Conservation (phyloP, 176 grass and related monocot genomes). For the Stipa capillata region DNA sequence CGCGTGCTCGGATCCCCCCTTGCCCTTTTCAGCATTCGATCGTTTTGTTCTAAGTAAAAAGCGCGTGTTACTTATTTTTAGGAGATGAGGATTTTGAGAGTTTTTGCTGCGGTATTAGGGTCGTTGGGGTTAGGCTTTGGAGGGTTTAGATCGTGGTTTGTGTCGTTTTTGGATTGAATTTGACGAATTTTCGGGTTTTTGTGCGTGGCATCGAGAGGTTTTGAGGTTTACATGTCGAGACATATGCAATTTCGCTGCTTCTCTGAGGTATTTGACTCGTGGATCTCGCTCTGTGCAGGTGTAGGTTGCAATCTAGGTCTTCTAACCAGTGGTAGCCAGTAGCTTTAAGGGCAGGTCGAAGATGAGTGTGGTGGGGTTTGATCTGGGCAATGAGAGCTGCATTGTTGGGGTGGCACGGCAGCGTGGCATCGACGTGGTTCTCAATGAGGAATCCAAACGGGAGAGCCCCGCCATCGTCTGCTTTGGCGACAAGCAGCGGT, state of each 20-base stretch:
- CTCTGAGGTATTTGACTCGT: neutral
- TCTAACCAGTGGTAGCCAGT: neutral
- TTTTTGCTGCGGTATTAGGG: neutral
- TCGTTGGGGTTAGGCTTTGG: neutral
- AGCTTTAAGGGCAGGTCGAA: neutral
- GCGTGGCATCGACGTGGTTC: constrained; percentile 81
- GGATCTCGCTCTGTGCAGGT: constrained; percentile 23
- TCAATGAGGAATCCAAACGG: constrained; percentile 93
- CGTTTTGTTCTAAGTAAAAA: neutral
- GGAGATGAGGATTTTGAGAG: neutral
- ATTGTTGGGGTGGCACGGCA: constrained; percentile 82
- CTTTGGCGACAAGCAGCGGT: constrained; percentile 90
- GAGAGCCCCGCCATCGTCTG: constrained; percentile 84
- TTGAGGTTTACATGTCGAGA: neutral
- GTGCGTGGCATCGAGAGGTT: neutral
- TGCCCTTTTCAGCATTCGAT: neutral
- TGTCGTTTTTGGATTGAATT: neutral
- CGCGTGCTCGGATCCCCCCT: neutral
- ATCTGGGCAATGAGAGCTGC: constrained; percentile 81
- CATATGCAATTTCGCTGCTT: neutral
- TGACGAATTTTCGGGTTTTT: neutral
- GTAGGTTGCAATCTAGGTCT: neutral
- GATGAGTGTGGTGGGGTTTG: constrained; percentile 94
- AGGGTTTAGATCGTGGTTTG: neutral
- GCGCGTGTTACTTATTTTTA: neutral